Base-by-base conservation (phyloP, 2,329 filamentous ascomycete genomes). In the Stemphylium beticola region DNA sequence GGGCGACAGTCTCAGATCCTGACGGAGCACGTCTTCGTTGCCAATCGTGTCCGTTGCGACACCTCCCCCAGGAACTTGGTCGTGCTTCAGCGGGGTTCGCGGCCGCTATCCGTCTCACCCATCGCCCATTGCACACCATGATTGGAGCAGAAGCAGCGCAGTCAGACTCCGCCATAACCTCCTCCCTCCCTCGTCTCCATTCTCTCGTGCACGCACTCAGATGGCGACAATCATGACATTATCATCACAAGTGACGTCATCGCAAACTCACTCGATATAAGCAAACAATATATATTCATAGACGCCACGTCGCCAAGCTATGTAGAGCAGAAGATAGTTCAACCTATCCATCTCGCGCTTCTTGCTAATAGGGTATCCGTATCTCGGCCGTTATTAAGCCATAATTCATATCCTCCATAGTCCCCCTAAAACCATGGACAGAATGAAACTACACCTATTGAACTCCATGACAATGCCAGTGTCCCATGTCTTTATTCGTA, bases 291-390 rank as follows among this genome's bases (percentile, higher is more conserved):
- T 44, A 44, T 45, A 29, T 33, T 55, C 36, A 45, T 29, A 32
- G 22, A 33, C 47, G 33, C 36, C 40, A 37, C 24, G 31, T 29
- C 32, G 47, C 41, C 52, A 44, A 45, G 42, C 46, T 36, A 31
- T 15, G 17, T 24, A 44, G 47, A 29, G 26, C 26, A 29, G 9
- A 52, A 40, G 34, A 46, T 42, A 46, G 41, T 22, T 14, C 39
- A 17, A n/a, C 42, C 41, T 36, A n/a, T 44, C 26, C 36, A 18
- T 45, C 31, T 41, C 53, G 15, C 49, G 53, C 49, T 41, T 55
- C 46, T 45, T 53, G 44, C 54, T 15, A 57, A 50, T 56, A 59
- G 65, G 65, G 63, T 67, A 67, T 67, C 64, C 61, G 64, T 67
- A 49, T 61, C 55, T 45, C 55, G 62, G 61, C 63, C 61, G 61